phyloP scores from a whole-genome alignment of 1,284 basidiomycete species.

The Phlebopus sp. region DNA sequence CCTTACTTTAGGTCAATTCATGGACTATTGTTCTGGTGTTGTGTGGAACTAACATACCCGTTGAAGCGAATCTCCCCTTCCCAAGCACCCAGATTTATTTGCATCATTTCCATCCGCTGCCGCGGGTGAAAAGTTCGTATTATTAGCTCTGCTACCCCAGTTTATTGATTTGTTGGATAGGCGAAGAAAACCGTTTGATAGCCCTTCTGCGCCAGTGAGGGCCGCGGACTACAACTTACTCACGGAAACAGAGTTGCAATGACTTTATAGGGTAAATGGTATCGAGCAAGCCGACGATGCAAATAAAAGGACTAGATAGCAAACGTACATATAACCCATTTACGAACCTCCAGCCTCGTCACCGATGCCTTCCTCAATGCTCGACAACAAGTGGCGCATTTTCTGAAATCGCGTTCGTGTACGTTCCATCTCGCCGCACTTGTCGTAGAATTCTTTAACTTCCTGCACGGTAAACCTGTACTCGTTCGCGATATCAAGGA shows the following conservation, averaged over 20 bases:
- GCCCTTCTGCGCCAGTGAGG: constrained; percentile 71
- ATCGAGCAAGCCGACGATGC: background rate
- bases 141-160: background rate
- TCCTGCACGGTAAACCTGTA: constrained; percentile 68
- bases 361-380: constrained; percentile 37
- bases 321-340: background rate
- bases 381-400: constrained; percentile 58
- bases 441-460: constrained; percentile 71
- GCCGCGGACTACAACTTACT: constrained; percentile 63
- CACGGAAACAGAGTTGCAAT: constrained; percentile 26
- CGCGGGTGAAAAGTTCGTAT: constrained; percentile 88
- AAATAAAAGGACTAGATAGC: background rate
- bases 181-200: constrained; percentile 71
- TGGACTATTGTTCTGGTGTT: background rate
- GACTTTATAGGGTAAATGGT: background rate
- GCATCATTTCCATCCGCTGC: constrained; percentile 94
- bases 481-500: constrained; percentile 60
- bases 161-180: constrained; percentile 36
- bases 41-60: constrained; percentile 8
- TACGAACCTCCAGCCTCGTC: constrained; percentile 15
- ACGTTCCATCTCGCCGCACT: constrained; percentile 61
- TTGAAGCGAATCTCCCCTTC: constrained; percentile 83
- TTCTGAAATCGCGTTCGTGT: constrained; percentile 60
- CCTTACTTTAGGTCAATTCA: constrained; percentile 82
- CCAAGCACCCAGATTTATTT: constrained; percentile 98